A percentile compares a stretch with the other conserved stretches of the same genome.
phyloP scores from a whole-genome alignment of 2,329 filamentous ascomycete species.

The Metarhizium guizhouense region DNA sequence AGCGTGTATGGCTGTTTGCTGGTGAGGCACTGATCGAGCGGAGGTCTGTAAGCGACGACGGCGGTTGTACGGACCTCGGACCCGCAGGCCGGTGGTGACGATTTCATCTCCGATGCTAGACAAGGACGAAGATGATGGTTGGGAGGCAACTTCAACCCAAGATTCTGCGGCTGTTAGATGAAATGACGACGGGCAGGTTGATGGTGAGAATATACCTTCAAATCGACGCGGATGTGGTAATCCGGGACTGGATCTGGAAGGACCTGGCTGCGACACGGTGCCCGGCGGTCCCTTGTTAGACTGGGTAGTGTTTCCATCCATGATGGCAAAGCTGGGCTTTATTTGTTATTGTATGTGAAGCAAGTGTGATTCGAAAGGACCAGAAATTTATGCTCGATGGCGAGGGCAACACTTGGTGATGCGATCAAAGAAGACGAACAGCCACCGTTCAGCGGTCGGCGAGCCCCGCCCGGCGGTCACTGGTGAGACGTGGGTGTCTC shows the following conservation, averaged over 20 bases:
- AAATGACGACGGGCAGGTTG: neutral
- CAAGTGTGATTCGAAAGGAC: neutral
- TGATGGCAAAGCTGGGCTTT: constrained; percentile 5
- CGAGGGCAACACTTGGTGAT: neutral
- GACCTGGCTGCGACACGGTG: constrained; percentile 14
- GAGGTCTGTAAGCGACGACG: constrained; percentile 41
- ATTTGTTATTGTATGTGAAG: neutral
- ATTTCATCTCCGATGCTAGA: constrained; percentile 83
- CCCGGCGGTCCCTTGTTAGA: constrained; percentile 13
- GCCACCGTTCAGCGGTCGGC: neutral
- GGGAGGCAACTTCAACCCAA: constrained; percentile 90
- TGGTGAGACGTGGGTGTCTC: constrained; percentile 1
- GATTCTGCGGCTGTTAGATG: constrained; percentile 55
- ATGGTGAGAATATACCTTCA: constrained; percentile 21
- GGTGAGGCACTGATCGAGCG: constrained; percentile 25
- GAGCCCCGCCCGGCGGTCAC: constrained; percentile 1
- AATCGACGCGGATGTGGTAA: constrained; percentile 24
- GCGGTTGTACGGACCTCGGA: constrained; percentile 56
- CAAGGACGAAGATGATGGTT: constrained; percentile 86
- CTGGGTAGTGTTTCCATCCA: constrained; percentile 19
- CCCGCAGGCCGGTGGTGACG: constrained; percentile 75
- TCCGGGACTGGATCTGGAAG: constrained; percentile 20
- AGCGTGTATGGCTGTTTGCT: constrained; percentile 31
- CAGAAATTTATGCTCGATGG: neutral
- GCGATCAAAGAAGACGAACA: neutral